phyloP scores from a whole-genome alignment of 495 filamentous ascomycete genomes.

The Hypoxylon trugodes region DNA sequence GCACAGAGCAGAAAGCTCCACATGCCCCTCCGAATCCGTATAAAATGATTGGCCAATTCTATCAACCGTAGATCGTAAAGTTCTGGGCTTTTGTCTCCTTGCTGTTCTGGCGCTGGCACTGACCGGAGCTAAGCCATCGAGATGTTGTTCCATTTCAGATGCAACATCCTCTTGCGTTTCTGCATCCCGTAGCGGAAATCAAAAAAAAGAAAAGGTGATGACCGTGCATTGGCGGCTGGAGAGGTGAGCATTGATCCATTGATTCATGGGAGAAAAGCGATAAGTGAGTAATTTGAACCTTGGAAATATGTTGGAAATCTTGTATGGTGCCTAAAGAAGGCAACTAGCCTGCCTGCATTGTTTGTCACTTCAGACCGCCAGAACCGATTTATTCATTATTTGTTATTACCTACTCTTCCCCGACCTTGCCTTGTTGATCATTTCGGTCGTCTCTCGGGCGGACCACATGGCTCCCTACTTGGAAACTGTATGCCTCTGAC shows the following conservation, averaged over 20 bases:
- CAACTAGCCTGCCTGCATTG: constrained; percentile 8
- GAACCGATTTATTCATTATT: neutral
- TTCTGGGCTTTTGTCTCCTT: constrained; percentile 28
- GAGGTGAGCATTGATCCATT: neutral
- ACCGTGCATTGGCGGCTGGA: constrained; percentile 25
- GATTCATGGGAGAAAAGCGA: constrained; percentile 1
- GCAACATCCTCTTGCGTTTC: constrained; percentile 16
- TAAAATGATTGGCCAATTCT: constrained; percentile 34
- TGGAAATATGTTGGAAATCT: neutral
- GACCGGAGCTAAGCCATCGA: no score
- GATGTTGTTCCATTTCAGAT: constrained; percentile 35
- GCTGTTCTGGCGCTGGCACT: no score
- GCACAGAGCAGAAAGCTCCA: constrained; percentile 18
- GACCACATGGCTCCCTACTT: constrained; percentile 8
- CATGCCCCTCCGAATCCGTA: constrained; percentile 23
- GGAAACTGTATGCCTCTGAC: constrained; percentile 4
- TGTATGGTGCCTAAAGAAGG: neutral
- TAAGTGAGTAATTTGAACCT: neutral
- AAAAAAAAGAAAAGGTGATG: constrained; percentile 25
- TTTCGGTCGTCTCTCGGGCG: constrained; percentile 32
- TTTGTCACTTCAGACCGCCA: constrained; percentile 28
- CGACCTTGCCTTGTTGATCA: constrained; percentile 27
- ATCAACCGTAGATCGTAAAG: constrained; percentile 30
- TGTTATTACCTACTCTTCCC: constrained; percentile 5
- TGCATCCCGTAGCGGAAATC: constrained; percentile 20